Evolutionary conservation across 1,284 basidiomycete species (phyloP), one percentile per base, ranked within the genome.

Genomic region (Grifola frondosa): DNA sequence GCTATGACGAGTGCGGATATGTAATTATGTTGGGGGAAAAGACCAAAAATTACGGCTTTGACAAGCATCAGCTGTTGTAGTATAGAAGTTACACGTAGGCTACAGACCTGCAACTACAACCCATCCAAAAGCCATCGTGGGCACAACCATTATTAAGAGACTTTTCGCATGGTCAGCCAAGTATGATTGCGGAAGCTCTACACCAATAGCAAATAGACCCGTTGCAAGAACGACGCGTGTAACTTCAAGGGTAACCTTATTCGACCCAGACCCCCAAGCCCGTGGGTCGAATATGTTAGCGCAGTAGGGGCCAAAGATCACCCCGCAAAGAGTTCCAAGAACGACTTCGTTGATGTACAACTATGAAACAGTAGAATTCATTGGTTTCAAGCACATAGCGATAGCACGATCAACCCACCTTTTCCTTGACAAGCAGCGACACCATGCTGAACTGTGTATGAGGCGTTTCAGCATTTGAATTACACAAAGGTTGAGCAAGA

Each of bases 261-360:
- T 77, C 8, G 71, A 66, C 5, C 66, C 46, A 2, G 53, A 29
- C 6, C 77, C 79, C 94, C 93, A 97, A 0, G 71, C 69, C 2
- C 84, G 73, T 0, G 95, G 94, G 56, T 93, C 72, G 62, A 97
- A 91, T 12, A 91, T 70, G 33, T 78, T 76, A 19, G 84, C 79
- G 37, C 74, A 81, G 50, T 92, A 76, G 1, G 91, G 93, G 0
- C 91, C 85, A 48, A 86, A 76, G 34, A 80, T 54, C 45, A 91
- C 75, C 0, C 89, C 86, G 37, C 88, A 90, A 1, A 77, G 73
- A 0, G 92, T 94, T 3, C 93, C 92, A 30, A 97, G 81, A 25
- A 94, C 85, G 19, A 95, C 93, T 71, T 97, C 95, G 56, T 93
- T 95, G 54, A 97, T 82, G 62, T 88, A 96, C 4, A 96, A 62